These are phyloP conservation scores for Epichloe sp. DNA, from an alignment of 2,329 filamentous ascomycete genomes.

Conservation along the genomic window DNA sequence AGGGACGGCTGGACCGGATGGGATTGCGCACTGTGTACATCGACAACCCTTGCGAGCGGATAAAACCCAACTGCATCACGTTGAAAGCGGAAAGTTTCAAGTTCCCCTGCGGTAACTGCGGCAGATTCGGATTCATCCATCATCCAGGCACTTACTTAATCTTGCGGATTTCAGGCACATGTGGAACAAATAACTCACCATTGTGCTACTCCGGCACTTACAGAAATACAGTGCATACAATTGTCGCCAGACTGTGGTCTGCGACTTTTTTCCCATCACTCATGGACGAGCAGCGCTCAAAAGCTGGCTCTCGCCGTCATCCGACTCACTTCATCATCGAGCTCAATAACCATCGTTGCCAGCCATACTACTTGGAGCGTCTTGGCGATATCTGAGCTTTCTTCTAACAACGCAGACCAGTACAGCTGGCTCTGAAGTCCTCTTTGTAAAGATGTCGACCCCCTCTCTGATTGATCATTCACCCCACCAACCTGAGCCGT, in stretches of 20 bases:
- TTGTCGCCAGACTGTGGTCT: background rate
- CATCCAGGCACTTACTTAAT: background rate
- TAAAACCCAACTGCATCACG: background rate
- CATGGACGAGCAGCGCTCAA: background rate
- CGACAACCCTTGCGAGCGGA: background rate
- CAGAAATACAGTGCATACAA: background rate
- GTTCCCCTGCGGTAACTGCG: background rate
- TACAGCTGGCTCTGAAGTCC: background rate
- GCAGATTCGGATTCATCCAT: background rate
- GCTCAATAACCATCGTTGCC: background rate
- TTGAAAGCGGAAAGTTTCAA: background rate
- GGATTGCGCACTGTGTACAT: background rate
- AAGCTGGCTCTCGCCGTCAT: background rate
- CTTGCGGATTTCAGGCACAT: background rate
- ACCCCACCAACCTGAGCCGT: slow-evolving; percentile 67
- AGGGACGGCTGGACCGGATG: background rate
- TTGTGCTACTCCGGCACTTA: background rate
- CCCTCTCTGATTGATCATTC: slow-evolving; percentile 61
- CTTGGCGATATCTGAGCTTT: background rate
- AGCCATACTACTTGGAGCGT: background rate
- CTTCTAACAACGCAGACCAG: background rate
- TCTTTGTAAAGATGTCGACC: slow-evolving; percentile 30
- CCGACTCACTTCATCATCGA: background rate
- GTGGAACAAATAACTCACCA: background rate
- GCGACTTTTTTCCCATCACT: background rate